Percentiles rank a stretch among this genome's conserved stretches.
Evolutionary conservation across 805 yeast species (phyloP).

Genomic region (Lachancea sp.): DNA sequence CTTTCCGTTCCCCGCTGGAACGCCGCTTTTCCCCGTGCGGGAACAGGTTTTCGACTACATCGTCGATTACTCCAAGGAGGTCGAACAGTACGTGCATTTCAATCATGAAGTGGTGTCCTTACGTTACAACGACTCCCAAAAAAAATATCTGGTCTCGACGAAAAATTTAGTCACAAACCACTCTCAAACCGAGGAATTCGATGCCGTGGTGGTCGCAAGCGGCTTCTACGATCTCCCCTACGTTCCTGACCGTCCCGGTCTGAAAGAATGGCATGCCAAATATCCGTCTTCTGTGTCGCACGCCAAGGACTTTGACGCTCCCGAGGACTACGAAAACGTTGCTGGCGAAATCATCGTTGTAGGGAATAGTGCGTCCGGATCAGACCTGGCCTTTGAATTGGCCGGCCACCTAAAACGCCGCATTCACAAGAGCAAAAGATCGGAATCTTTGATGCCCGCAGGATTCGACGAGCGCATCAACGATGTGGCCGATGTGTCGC

Average conservation of each 20-base stretch:
- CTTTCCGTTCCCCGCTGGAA: conserved; percentile 39
- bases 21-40: conserved; percentile 54
- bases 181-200: conserved; percentile 33
- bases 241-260: conserved; percentile 50
- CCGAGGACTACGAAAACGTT: conserved; percentile 37
- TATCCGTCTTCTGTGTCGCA: conserved; percentile 48
- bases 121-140: conserved; percentile 12
- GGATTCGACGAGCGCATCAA: conserved; percentile 37
- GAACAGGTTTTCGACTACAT: conserved; percentile 54
- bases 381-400: conserved; percentile 62
- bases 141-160: conserved; percentile 41
- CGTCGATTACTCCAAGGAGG: conserved; percentile 41
- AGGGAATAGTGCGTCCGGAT: conserved; percentile 77
- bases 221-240: conserved; percentile 62
- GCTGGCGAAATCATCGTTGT: conserved; percentile 48
- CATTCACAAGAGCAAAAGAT: conserved; percentile 46
- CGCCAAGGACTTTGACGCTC: conserved; percentile 48
- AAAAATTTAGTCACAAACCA: conserved; percentile 26
- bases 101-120: conserved; percentile 44
- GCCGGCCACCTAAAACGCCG: conserved; percentile 37
- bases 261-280: conserved; percentile 39
- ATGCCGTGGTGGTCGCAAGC: conserved; percentile 55
- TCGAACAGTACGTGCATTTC: conserved; percentile 39
- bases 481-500: conserved; percentile 39
- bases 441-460: conserved; percentile 38